These are phyloP conservation scores for Trichoderma asperellum DNA, from an alignment of 2,329 filamentous ascomycete genomes.

Conservation along the genomic window DNA sequence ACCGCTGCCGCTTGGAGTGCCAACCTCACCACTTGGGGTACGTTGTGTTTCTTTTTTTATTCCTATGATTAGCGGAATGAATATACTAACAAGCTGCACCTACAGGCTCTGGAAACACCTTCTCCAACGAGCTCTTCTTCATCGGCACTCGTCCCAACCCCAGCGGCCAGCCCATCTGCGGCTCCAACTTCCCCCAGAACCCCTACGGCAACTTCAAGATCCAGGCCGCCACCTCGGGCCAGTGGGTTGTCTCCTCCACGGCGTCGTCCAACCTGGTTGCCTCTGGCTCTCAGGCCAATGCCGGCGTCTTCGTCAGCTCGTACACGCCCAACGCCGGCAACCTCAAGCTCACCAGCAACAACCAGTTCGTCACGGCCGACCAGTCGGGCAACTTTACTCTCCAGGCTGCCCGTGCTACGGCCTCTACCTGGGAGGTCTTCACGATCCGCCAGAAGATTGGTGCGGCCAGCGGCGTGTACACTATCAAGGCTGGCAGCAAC, in stretches of 20 bases:
- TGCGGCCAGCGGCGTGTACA: slow-evolving; percentile 32
- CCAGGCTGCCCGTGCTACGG: slow-evolving; percentile 30
- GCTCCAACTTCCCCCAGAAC: slow-evolving; percentile 33
- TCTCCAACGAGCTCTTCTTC: slow-evolving; percentile 35
- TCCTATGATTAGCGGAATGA: background rate
- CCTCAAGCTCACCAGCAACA: slow-evolving; percentile 29
- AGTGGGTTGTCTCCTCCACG: slow-evolving; percentile 31
- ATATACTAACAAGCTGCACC: background rate
- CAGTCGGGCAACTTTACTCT: slow-evolving; percentile 31
- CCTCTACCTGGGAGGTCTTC: slow-evolving; percentile 34
- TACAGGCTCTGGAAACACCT: slow-evolving; percentile 34
- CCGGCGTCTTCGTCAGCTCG: slow-evolving; percentile 31
- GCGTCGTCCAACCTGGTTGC: slow-evolving; percentile 31
- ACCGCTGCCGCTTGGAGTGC: slow-evolving; percentile 33
- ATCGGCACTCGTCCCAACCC: slow-evolving; percentile 36
- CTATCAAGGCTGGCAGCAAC: slow-evolving; percentile 35
- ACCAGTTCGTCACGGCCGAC: slow-evolving; percentile 33
- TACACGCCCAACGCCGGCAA: slow-evolving; percentile 34
- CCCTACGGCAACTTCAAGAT: slow-evolving; percentile 35
- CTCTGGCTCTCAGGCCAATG: slow-evolving; percentile 27
- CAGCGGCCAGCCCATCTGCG: slow-evolving; percentile 33
- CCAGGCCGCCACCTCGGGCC: slow-evolving; percentile 30
- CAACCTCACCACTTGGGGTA: slow-evolving; percentile 35
- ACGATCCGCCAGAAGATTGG: slow-evolving; percentile 34
- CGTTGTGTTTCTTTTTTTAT: background rate